Evolutionary conservation across 2,329 filamentous ascomycete genomes (phyloP).

Genomic region (Colletotrichum sp.): DNA sequence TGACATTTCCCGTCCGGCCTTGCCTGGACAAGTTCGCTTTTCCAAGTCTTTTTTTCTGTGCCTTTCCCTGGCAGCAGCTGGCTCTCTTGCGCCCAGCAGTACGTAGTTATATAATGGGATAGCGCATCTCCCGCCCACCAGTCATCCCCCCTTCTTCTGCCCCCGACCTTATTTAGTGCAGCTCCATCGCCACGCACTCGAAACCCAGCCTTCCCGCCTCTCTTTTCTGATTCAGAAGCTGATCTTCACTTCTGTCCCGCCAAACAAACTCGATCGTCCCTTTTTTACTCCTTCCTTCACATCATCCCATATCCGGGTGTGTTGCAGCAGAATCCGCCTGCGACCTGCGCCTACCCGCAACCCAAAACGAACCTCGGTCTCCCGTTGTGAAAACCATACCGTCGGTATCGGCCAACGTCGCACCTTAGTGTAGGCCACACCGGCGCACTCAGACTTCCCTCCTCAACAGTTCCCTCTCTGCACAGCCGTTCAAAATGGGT

Average conservation of each 20-base stretch:
- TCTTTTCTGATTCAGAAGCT: not conserved
- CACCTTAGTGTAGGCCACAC: slow-evolving; percentile 5
- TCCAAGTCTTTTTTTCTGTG: not conserved
- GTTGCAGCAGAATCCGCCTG: not conserved
- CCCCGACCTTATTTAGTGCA: not conserved
- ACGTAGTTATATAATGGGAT: slow-evolving; percentile 6
- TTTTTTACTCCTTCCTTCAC: not conserved
- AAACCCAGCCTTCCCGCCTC: not conserved
- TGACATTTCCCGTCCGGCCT: not conserved
- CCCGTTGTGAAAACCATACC: not conserved
- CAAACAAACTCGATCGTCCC: not conserved
- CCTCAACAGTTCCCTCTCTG: not conserved
- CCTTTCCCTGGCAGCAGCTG: not conserved
- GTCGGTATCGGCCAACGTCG: not conserved
- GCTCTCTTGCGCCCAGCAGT: not conserved
- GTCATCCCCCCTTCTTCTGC: not conserved
- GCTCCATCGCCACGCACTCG: not conserved
- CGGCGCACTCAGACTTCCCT: not conserved
- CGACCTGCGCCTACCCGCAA: not conserved
- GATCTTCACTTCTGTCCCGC: not conserved
- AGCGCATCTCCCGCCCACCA: slow-evolving; percentile 4
- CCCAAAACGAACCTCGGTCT: not conserved
- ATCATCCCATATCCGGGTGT: not conserved
- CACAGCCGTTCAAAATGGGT: slow-evolving; percentile 17
- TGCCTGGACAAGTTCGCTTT: not conserved